Conservation (phyloP, 371 early-diverging fungal species). For the Gilbertella persicaria region DNA sequence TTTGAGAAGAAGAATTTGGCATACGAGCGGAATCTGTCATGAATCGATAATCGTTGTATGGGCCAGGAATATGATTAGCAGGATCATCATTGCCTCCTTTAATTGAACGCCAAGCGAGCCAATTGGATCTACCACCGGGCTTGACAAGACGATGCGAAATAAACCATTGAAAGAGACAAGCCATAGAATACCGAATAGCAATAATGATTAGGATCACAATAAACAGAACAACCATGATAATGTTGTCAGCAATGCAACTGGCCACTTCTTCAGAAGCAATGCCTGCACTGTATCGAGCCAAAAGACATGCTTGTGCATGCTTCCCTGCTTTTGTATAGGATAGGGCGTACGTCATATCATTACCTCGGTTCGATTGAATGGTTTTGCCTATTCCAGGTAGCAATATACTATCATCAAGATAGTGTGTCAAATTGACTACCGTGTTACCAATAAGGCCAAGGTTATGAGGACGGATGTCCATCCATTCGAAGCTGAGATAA, state of each 20-base stretch:
- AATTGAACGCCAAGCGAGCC: conserved; percentile 53
- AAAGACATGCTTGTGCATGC: conserved; percentile 40
- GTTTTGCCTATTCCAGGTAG: conserved; percentile 40
- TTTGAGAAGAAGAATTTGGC: conserved; percentile 23
- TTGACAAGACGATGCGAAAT: conserved; percentile 42
- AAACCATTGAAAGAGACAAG: conserved; percentile 63
- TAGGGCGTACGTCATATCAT: conserved; percentile 49
- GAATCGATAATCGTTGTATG: conserved; percentile 45
- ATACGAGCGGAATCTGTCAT: conserved; percentile 21
- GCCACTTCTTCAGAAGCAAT: conserved; percentile 42
- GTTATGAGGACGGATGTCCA: conserved; percentile 15
- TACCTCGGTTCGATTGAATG: conserved; percentile 32
- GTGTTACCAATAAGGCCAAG: conserved; percentile 12
- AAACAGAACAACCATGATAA: conserved; percentile 48
- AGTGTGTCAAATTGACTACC: conserved; percentile 4
- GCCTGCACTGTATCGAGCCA: conserved; percentile 44
- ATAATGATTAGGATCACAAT: conserved; percentile 47
- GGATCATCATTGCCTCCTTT: conserved; percentile 55
- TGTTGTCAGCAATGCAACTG: conserved; percentile 60
- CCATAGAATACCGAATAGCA: conserved; percentile 57
- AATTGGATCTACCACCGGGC: conserved; percentile 50
- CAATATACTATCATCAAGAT: conserved; percentile 10
- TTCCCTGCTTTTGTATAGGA: conserved; percentile 37
- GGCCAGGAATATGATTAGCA: conserved; percentile 48
- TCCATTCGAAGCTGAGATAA: conserved; percentile 22